Evolutionary conservation across 306 rosid species (phyloP).

Genomic region (Leucaena leucocephala): DNA sequence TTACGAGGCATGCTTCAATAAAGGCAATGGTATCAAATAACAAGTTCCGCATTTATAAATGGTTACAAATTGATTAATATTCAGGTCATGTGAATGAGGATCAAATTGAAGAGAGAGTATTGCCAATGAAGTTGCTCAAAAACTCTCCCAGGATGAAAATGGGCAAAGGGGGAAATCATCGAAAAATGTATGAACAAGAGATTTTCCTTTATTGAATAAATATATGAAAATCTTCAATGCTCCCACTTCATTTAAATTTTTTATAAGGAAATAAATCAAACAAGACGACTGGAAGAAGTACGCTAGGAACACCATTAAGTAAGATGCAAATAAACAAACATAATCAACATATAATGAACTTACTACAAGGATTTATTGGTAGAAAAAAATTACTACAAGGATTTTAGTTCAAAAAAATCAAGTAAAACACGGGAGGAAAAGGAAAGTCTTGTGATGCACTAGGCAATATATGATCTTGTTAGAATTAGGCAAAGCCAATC

Average conservation of each 20-base stretch:
- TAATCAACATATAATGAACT: background rate
- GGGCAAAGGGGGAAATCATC: too few species aligned
- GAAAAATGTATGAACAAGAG: background rate
- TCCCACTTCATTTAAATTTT: background rate
- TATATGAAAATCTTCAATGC: background rate
- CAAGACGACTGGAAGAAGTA: background rate
- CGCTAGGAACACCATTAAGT: background rate
- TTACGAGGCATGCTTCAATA: background rate
- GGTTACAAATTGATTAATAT: background rate
- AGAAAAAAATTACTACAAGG: background rate
- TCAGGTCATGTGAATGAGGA: background rate
- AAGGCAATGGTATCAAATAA: background rate
- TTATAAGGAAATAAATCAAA: background rate
- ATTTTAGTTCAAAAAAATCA: background rate
- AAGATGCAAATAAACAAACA: background rate
- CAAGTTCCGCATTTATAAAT: background rate
- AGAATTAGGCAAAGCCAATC: background rate
- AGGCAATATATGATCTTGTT: background rate
- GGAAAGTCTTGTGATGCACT: background rate
- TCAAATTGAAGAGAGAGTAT: background rate
- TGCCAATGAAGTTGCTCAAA: background rate
- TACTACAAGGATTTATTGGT: background rate
- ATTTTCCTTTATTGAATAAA: background rate
- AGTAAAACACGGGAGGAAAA: background rate
- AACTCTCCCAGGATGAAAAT: background rate